Evolutionary conservation across 2,329 filamentous ascomycete species (phyloP).

Genomic region (Venturiaceae sp.): DNA sequence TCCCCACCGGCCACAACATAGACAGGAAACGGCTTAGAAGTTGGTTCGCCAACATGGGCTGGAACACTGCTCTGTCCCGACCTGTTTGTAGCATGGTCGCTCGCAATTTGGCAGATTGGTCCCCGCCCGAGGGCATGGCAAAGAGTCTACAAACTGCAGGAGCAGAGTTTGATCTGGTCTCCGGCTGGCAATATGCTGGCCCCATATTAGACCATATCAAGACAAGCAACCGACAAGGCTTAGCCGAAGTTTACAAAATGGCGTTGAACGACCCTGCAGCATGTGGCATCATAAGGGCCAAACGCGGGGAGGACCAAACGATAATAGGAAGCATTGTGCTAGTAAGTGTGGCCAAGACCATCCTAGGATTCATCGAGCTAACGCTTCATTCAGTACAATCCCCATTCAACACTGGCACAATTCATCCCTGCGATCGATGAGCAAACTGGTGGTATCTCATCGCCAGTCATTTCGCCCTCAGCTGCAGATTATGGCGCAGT

Average conservation of each 20-base stretch:
- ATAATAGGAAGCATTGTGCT: conserved; percentile 73
- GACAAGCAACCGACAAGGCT: conserved; percentile 63
- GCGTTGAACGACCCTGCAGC: conserved; percentile 61
- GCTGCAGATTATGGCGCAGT: conserved; percentile 60
- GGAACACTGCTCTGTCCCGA: conserved; percentile 61
- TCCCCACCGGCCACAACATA: conserved; percentile 57
- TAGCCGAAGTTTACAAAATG: conserved; percentile 69
- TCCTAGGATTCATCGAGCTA: background rate
- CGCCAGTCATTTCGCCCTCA: conserved; percentile 63
- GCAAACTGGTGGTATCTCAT: conserved; percentile 66
- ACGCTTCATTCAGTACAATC: conserved; percentile 42
- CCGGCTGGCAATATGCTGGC: conserved; percentile 67
- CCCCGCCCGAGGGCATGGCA: conserved; percentile 65
- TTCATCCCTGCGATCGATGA: conserved; percentile 59
- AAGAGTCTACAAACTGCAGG: conserved; percentile 64
- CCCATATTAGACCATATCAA: conserved; percentile 66
- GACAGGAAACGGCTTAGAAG: conserved; percentile 53
- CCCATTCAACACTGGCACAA: conserved; percentile 56
- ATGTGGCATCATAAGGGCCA: conserved; percentile 77
- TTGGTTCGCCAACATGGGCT: conserved; percentile 87
- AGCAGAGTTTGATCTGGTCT: conserved; percentile 67
- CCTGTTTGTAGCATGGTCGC: conserved; percentile 65
- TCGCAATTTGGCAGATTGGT: conserved; percentile 62
- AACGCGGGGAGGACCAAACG: conserved; percentile 55
- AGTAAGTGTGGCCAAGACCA: background rate